Conservation (phyloP, 768 basidiomycete species). For the Serendipita vermifera region DNA sequence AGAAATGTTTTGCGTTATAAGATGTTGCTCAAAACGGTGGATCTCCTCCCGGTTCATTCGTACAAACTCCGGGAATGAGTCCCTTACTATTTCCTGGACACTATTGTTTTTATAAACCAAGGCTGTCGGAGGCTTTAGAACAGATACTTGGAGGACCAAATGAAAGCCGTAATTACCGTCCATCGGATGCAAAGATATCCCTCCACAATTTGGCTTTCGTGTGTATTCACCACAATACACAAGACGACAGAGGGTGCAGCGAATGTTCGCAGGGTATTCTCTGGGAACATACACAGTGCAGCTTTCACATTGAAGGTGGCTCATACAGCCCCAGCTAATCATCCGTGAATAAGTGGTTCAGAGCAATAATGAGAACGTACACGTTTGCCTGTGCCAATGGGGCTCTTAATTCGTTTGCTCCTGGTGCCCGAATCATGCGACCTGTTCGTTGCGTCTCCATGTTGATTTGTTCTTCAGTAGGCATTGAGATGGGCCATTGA, state of each 20-base stretch:
- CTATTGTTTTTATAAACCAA: background rate
- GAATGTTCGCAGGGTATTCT: background rate
- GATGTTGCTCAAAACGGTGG: background rate
- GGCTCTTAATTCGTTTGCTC: background rate
- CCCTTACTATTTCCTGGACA: background rate
- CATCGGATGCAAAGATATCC: background rate
- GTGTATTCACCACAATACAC: conserved; percentile 2
- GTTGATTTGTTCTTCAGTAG: background rate
- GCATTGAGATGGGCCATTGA: background rate
- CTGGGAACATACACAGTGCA: conserved; percentile 5
- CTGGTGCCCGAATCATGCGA: background rate
- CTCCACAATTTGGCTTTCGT: background rate
- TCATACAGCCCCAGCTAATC: too few species aligned
- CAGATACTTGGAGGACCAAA: too few species aligned
- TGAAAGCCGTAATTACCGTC: background rate
- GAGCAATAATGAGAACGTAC: too few species aligned
- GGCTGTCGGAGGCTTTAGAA: too few species aligned
- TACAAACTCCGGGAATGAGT: background rate
- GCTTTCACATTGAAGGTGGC: background rate
- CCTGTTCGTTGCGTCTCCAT: background rate
- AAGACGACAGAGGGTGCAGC: background rate
- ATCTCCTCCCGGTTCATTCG: background rate
- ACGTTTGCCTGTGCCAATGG: too few species aligned
- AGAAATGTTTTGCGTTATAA: background rate
- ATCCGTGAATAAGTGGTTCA: too few species aligned